phyloP scores from a whole-genome alignment of 2,329 filamentous ascomycete genomes.

The Leptographium procerum region DNA sequence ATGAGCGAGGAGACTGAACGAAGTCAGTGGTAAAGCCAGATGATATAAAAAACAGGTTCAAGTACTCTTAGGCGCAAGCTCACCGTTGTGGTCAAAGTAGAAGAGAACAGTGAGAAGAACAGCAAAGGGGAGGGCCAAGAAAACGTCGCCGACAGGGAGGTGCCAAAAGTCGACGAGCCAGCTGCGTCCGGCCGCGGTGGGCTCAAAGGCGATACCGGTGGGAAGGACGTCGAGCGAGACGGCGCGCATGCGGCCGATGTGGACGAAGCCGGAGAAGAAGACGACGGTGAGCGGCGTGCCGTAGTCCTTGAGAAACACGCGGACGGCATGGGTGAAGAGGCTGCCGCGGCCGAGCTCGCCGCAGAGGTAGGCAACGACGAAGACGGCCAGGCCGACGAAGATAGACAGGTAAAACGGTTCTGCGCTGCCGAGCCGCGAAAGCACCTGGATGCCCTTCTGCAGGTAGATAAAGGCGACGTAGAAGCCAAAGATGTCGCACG shows the following conservation, averaged over 20 bases:
- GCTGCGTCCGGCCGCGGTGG: conserved; percentile 53
- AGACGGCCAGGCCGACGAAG: conserved; percentile 63
- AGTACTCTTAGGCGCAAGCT: too few species aligned
- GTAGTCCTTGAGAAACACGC: conserved; percentile 82
- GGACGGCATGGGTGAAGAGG: conserved; percentile 62
- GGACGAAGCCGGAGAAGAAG: conserved; percentile 84
- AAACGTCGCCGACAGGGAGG: conserved; percentile 59
- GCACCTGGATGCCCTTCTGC: conserved; percentile 80
- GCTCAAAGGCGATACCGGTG: conserved; percentile 66
- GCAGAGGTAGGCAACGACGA: conserved; percentile 64
- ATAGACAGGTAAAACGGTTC: conserved; percentile 70
- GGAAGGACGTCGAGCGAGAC: conserved; percentile 62
- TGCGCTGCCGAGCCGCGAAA: conserved; percentile 59
- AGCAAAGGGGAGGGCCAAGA: conserved; percentile 79
- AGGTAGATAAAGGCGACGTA: conserved; percentile 89
- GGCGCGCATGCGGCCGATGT: conserved; percentile 69
- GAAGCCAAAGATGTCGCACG: conserved; percentile 89
- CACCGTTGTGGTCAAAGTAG: conserved; percentile 83
- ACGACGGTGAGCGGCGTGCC: conserved; percentile 72
- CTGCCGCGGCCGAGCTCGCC: conserved; percentile 58
- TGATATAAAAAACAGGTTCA: too few species aligned
- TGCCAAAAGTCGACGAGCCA: conserved; percentile 83
- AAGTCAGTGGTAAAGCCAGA: too few species aligned
- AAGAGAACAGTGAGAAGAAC: conserved; percentile 74
- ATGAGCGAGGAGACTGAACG: conserved; percentile 64